Base-by-base conservation (phyloP, 73 alveolate genomes). In the Paramecium sexaurelia region DNA sequence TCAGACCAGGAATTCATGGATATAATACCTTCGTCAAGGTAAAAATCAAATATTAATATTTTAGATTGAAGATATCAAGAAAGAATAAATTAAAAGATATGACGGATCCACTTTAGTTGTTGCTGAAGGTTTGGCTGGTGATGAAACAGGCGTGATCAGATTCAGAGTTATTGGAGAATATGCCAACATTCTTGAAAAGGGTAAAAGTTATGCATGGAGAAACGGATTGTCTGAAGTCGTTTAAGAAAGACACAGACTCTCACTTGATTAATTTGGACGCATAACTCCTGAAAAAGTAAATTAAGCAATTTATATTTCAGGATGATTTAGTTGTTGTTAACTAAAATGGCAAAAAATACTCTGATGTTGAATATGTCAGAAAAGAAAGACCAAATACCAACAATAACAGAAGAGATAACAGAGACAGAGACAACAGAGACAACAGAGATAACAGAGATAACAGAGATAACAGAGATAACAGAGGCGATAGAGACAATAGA, bases 191-290 rank as follows among this genome's bases (percentile, higher is more conserved):
- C 86, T 71, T 71, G 86, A 71, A n/a, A 71, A 71, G 32, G 86
- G 86, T 35, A 71, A 71, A 37, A 4, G 57, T 71, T 71, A 71
- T 71, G 86, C 86, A 33, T 71, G 86, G 86, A 71, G 86, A 71
- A 71, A 71, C 86, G 86, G 86, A 71, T 71, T 71, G 86, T 71
- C 86, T 71, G 86, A 71, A 40, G 86, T 71, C 57, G 17, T 71
- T 35, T 36, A 71, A 71, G 86, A 71, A 36, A 32, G 86, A 35
- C 86, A 71, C 55, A 71, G 86, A 71, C 86, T 71, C 4, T 71
- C 86, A 71, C 86, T 71, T 71, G 86, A 71, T 71, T 71, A 71
- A 71, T 71, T 71, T 35, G 86, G 86, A 36, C 86, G 86, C 61
- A 71, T 71, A 35, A 71, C 86, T n/a, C 57, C 56, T 71, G 86